phyloP scores from a whole-genome alignment of 2,329 filamentous ascomycete genomes.

The Colletotrichum sp. region DNA sequence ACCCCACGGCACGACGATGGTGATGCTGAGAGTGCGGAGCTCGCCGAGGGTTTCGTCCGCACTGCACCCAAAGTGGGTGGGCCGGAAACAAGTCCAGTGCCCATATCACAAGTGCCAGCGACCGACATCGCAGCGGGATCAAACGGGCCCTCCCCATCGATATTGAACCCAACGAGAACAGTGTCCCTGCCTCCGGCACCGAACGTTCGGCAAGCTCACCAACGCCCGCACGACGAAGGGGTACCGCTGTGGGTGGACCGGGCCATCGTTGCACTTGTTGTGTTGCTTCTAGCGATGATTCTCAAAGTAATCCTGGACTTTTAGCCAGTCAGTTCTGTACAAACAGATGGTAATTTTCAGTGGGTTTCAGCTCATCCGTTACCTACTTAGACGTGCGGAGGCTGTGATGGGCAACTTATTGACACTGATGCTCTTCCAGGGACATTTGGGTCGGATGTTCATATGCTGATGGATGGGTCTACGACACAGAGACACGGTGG shows the following conservation, averaged over 20 bases:
- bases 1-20: constrained; percentile 26
- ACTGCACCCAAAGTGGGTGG: constrained; percentile 39
- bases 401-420: not conserved
- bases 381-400: not conserved
- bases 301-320: constrained; percentile 53
- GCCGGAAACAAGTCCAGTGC: not conserved
- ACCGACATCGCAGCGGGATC: not conserved
- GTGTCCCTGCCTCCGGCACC: constrained; percentile 27
- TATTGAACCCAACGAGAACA: constrained; percentile 31
- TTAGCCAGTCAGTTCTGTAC: constrained; percentile 9
- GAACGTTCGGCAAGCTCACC: constrained; percentile 10
- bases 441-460: not conserved
- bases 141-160: constrained; percentile 25
- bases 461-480: not conserved
- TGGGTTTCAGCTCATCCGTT: too few species aligned
- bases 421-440: not conserved
- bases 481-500: not conserved
- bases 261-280: constrained; percentile 74
- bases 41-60: constrained; percentile 64
- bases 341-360: not conserved
- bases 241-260: constrained; percentile 81
- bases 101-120: not conserved
- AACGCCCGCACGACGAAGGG: constrained; percentile 41
- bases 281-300: constrained; percentile 74
- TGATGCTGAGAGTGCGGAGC: constrained; percentile 48